Conservation (phyloP, 2,329 filamentous ascomycete genomes). For the Penicillium polonicum region DNA sequence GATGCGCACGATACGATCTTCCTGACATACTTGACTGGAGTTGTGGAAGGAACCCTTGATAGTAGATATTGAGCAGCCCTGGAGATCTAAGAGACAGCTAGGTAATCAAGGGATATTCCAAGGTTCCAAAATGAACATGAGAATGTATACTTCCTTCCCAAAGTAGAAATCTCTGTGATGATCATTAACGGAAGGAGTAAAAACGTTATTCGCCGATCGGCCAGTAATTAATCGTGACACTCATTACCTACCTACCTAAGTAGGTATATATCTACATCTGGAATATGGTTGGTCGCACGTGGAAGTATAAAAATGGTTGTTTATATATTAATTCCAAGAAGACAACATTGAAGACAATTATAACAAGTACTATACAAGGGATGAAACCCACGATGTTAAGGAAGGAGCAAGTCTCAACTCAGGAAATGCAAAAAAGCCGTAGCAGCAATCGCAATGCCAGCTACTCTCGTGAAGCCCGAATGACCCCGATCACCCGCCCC, state of each 20-base stretch:
- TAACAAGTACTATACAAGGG: conserved; percentile 1
- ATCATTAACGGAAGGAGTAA: neutral
- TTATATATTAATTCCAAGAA: neutral
- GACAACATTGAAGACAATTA: neutral
- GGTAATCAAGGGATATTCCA: conserved; percentile 2
- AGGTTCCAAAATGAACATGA: neutral
- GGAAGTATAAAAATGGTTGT: neutral
- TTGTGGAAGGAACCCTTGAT: no score
- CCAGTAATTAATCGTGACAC: neutral
- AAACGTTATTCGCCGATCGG: neutral
- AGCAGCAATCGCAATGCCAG: neutral
- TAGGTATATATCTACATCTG: no score
- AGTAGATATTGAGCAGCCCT: neutral
- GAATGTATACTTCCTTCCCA: neutral
- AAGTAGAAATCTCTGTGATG: neutral
- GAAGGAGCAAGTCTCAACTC: neutral
- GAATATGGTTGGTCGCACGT: neutral
- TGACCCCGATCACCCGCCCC: neutral
- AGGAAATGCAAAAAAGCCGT: conserved; percentile 1
- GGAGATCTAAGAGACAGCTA: neutral
- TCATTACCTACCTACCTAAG: no score
- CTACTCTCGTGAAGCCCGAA: neutral
- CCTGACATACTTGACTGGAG: neutral
- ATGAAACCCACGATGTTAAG: neutral
- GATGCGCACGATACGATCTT: neutral